Percentiles rank a stretch among this genome's conserved stretches.
These are phyloP conservation scores for Begonia loranthoides DNA, from an alignment of 306 rosid genomes.

Conservation along the genomic window DNA sequence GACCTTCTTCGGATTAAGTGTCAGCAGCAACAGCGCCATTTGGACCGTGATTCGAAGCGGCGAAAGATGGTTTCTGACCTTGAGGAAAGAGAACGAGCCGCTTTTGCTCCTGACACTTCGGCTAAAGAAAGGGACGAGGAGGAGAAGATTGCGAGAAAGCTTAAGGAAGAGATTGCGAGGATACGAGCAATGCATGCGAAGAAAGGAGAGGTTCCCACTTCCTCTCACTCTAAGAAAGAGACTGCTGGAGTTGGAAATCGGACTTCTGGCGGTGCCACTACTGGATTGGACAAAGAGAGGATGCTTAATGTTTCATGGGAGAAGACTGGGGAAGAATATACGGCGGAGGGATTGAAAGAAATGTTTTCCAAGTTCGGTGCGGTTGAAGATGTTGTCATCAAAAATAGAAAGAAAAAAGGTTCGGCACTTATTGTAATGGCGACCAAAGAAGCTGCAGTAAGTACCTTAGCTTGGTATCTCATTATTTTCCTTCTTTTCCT, in stretches of 20 bases:
- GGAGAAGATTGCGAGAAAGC: slow-evolving; percentile 50
- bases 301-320: slow-evolving; percentile 89
- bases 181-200: slow-evolving; percentile 56
- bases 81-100: slow-evolving; percentile 61
- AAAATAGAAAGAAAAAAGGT: slow-evolving; percentile 58
- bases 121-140: slow-evolving; percentile 53
- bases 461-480: slow-evolving; percentile 5
- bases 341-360: slow-evolving; percentile 57
- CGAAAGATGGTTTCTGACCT: slow-evolving; percentile 83
- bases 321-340: slow-evolving; percentile 61
- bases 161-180: slow-evolving; percentile 67
- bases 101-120: slow-evolving; percentile 34
- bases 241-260: slow-evolving; percentile 25
- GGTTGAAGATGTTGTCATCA: slow-evolving; percentile 87
- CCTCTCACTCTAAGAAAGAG: slow-evolving; percentile 15
- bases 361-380: slow-evolving; percentile 60
- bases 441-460: slow-evolving; percentile 72
- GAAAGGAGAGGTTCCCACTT: slow-evolving; percentile 21
- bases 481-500: not conserved
- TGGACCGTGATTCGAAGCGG: slow-evolving; percentile 39
- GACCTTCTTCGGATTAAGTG: slow-evolving; percentile 61
- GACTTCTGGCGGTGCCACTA: slow-evolving; percentile 13
- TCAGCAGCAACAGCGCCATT: slow-evolving; percentile 47
- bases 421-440: slow-evolving; percentile 88
- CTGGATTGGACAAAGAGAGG: slow-evolving; percentile 44